Conservation (phyloP, 2,329 filamentous ascomycete species). For the Aspergillus transmontanensis region DNA sequence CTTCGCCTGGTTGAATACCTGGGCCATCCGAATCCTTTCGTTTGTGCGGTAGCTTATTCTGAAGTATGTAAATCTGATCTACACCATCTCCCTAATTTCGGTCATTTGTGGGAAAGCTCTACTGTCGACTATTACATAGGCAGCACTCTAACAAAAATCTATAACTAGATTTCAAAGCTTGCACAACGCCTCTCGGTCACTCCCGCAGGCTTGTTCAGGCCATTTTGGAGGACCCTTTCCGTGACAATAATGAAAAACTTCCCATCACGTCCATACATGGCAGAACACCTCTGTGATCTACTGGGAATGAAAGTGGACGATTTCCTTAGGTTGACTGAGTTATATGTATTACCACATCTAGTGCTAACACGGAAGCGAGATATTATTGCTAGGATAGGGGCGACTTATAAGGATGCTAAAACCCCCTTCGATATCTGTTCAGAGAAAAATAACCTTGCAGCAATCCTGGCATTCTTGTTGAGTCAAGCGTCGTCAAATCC, state of each 20-base stretch:
- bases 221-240: slow-evolving; percentile 86
- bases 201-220: slow-evolving; percentile 71
- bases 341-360: slow-evolving; percentile 81
- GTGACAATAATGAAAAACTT: slow-evolving; percentile 83
- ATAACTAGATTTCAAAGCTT: slow-evolving; percentile 65
- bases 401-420: slow-evolving; percentile 59
- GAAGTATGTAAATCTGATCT: slow-evolving; percentile 57
- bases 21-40: slow-evolving; percentile 76
- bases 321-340: slow-evolving; percentile 75
- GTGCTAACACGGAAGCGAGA: slow-evolving; percentile 77
- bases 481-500: slow-evolving; percentile 65
- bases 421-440: slow-evolving; percentile 64
- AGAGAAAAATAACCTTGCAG: slow-evolving; percentile 60
- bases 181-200: slow-evolving; percentile 66
- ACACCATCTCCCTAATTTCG: neutral
- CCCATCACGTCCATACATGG: slow-evolving; percentile 76
- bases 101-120: neutral
- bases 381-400: slow-evolving; percentile 77
- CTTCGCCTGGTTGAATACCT: slow-evolving; percentile 84
- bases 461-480: slow-evolving; percentile 61
- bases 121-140: too few species aligned
- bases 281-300: slow-evolving; percentile 77
- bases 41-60: slow-evolving; percentile 79
- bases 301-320: slow-evolving; percentile 74
- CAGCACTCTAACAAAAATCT: neutral